phyloP scores from a whole-genome alignment of 2,329 filamentous ascomycete genomes.

The Neobulgaria alba region DNA sequence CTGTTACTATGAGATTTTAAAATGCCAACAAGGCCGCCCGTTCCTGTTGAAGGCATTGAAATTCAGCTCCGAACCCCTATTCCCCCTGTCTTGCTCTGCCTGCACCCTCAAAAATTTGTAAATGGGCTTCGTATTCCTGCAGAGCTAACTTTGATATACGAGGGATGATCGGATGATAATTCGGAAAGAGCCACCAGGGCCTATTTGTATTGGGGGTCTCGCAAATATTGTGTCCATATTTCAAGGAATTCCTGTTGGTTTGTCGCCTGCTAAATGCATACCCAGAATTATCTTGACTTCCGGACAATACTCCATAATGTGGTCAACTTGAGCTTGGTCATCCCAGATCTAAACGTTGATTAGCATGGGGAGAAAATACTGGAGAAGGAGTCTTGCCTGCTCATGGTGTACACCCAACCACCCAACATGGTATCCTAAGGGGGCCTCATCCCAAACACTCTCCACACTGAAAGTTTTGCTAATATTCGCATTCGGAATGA shows the following conservation, averaged over 20 bases:
- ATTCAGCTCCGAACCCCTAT: too few species aligned
- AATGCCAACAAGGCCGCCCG: too few species aligned
- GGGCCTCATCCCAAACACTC: slow-evolving; percentile 38
- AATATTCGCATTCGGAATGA: slow-evolving; percentile 16
- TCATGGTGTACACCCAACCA: slow-evolving; percentile 30
- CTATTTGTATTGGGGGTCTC: too few species aligned
- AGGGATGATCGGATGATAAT: too few species aligned
- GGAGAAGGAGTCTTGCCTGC: slow-evolving; percentile 34
- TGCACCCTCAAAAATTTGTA: too few species aligned
- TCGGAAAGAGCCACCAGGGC: too few species aligned
- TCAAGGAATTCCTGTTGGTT: slow-evolving; percentile 15
- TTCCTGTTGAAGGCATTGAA: too few species aligned
- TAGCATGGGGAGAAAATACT: slow-evolving; percentile 17
- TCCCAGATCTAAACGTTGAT: slow-evolving; percentile 38
- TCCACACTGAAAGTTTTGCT: slow-evolving; percentile 40
- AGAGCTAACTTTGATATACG: too few species aligned
- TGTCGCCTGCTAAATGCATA: slow-evolving; percentile 43
- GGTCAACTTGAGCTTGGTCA: slow-evolving; percentile 34
- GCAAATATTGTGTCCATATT: neutral
- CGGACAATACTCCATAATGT: slow-evolving; percentile 46
- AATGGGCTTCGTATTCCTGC: too few species aligned
- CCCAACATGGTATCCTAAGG: slow-evolving; percentile 45
- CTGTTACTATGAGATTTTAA: too few species aligned
- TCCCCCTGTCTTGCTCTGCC: too few species aligned
- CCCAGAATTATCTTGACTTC: slow-evolving; percentile 45